Evolutionary conservation across 441 rosid species (phyloP).

Genomic region (Mallotus japonicus): DNA sequence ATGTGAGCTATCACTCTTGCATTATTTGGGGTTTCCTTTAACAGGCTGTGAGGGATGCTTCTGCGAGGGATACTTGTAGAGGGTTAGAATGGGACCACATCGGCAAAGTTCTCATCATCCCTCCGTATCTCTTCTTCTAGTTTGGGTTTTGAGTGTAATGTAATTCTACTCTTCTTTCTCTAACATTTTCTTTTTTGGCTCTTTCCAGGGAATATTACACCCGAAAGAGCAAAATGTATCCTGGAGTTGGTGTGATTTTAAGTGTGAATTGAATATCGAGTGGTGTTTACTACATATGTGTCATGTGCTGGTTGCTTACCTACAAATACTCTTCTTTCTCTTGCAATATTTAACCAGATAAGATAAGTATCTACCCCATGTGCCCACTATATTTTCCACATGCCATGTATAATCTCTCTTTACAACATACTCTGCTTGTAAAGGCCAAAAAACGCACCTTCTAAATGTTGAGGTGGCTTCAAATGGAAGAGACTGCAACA

Average conservation of each 20-base stretch:
- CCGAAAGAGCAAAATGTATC: constrained; percentile 15
- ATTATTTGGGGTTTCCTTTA: constrained; percentile 6
- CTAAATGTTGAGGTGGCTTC: no score
- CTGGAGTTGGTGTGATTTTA: constrained; percentile 23
- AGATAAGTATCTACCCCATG: constrained; percentile 12
- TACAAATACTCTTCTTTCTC: background rate
- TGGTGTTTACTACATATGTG: constrained; percentile 2
- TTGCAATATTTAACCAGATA: background rate
- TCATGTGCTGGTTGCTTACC: constrained; percentile 17
- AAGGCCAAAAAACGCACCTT: no score
- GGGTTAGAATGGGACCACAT: no score
- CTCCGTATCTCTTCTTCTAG: background rate
- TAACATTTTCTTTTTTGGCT: constrained; percentile 2
- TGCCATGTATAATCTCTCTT: background rate
- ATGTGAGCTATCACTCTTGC: constrained; percentile 30
- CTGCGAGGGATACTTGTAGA: no score
- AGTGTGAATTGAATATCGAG: background rate
- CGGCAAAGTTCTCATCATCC: no score
- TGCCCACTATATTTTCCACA: constrained; percentile 7
- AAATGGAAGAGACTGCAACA: no score
- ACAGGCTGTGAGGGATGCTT: no score
- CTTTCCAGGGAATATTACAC: constrained; percentile 10
- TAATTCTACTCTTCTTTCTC: no score
- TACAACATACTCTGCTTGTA: no score
- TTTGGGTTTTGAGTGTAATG: constrained; percentile 20